Conservation (phyloP, 768 basidiomycete genomes). For the Lactarius hatsudake region DNA sequence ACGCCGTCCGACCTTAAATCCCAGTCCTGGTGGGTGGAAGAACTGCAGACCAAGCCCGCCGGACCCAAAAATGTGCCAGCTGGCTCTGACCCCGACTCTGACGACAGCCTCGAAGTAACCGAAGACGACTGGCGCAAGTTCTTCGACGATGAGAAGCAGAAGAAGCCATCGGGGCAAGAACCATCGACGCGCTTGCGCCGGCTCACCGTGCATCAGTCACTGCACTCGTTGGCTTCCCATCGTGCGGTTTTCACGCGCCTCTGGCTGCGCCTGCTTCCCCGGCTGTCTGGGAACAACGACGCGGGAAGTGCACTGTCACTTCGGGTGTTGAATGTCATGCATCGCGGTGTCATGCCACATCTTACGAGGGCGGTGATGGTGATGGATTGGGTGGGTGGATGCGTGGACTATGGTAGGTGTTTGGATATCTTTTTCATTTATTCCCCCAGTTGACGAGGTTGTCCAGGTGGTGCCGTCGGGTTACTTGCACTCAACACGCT, state of each 20-base stretch:
- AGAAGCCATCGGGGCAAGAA: conserved; percentile 40
- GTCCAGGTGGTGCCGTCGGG: conserved; percentile 74
- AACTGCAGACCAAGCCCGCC: conserved; percentile 56
- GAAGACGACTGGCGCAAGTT: conserved; percentile 78
- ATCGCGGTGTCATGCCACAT: conserved; percentile 79
- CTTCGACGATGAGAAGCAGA: conserved; percentile 59
- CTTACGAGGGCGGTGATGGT: conserved; percentile 71
- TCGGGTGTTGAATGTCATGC: conserved; percentile 73
- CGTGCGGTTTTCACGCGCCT: conserved; percentile 74
- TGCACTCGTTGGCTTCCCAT: conserved; percentile 76
- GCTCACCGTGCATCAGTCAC: conserved; percentile 70
- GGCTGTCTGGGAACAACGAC: conserved; percentile 42
- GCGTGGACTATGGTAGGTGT: conserved; percentile 72
- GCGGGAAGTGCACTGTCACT: conserved; percentile 44
- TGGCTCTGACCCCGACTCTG: conserved; percentile 22
- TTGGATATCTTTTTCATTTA: conserved; percentile 2
- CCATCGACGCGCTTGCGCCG: conserved; percentile 51
- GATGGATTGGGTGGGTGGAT: conserved; percentile 91
- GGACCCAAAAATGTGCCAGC: conserved; percentile 39
- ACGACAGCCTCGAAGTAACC: conserved; percentile 37
- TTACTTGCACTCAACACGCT: conserved; percentile 88
- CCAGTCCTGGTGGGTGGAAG: conserved; percentile 84
- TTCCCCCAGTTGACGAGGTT: neutral
- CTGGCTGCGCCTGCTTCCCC: conserved; percentile 75
- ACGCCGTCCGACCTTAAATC: conserved; percentile 61